A percentile compares a stretch with the other conserved stretches of the same genome.
Evolutionary conservation across 768 basidiomycete species (phyloP).

Genomic region (Suillus fuscotomentosus): DNA sequence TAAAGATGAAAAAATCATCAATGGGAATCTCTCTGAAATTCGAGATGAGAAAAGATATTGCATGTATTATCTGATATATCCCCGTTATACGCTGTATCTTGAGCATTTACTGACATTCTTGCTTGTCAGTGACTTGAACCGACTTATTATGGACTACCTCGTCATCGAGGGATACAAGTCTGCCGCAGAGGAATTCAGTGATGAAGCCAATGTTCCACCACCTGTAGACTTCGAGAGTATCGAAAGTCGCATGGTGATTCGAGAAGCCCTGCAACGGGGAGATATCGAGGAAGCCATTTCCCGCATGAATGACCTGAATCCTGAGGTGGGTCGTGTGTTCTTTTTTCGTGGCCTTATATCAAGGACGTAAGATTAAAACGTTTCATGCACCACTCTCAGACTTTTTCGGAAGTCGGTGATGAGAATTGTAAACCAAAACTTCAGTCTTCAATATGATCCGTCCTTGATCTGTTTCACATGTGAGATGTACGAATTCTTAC

Average conservation of each 20-base stretch:
- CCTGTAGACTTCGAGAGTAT: conserved; percentile 90
- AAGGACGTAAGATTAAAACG: conserved; percentile 72
- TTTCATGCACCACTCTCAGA: conserved; percentile 99
- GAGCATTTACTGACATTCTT: conserved; percentile 21
- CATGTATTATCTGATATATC: conserved; percentile 84
- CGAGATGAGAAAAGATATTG: conserved; percentile 71
- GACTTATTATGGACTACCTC: conserved; percentile 95
- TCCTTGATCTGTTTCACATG: conserved; percentile 8
- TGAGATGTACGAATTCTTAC: conserved; percentile 14
- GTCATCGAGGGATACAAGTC: conserved; percentile 97
- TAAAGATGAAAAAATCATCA: conserved; percentile 62
- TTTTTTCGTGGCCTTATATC: conserved; percentile 6
- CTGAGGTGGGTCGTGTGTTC: conserved; percentile 70
- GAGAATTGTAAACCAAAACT: conserved; percentile 77
- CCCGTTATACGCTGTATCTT: conserved; percentile 25
- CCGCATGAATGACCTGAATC: conserved; percentile 93
- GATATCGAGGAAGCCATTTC: conserved; percentile 95
- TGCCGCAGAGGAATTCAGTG: conserved; percentile 92
- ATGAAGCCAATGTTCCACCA: conserved; percentile 75
- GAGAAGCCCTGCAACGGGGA: conserved; percentile 90
- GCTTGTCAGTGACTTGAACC: conserved; percentile 80
- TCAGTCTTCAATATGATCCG: conserved; percentile 95
- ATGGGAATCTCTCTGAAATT: conserved; percentile 99
- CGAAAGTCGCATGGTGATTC: conserved; percentile 91
- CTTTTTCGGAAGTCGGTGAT: conserved; percentile 73